Conservation (phyloP, 495 filamentous ascomycete species). For the Lasiosphaeria miniovina region DNA sequence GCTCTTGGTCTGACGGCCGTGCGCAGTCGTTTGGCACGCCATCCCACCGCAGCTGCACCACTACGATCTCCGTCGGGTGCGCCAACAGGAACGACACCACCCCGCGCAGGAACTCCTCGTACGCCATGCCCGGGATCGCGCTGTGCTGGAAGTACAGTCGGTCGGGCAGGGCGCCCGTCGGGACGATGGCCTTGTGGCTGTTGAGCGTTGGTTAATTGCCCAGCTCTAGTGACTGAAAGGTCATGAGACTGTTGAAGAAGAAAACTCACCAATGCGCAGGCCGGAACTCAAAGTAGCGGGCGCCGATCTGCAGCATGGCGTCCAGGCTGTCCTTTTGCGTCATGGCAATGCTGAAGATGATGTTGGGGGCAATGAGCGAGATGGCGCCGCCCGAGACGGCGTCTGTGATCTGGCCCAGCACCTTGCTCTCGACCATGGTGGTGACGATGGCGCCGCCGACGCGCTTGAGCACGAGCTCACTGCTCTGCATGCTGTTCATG, state of each 20-base stretch:
- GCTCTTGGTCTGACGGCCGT: conserved; percentile 41
- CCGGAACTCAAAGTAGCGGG: conserved; percentile 56
- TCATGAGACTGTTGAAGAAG: too few relatives aligned
- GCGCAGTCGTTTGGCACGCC: conserved; percentile 48
- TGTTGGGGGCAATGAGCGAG: conserved; percentile 44
- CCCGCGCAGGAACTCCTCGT: conserved; percentile 45
- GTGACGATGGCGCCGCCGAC: conserved; percentile 38
- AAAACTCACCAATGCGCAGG: conserved; percentile 51
- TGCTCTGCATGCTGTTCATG: conserved; percentile 53
- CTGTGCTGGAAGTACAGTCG: conserved; percentile 52
- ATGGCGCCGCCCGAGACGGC: conserved; percentile 35
- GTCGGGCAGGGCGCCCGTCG: conserved; percentile 39
- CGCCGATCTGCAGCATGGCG: conserved; percentile 47
- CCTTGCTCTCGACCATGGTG: conserved; percentile 32
- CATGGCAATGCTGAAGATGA: conserved; percentile 50
- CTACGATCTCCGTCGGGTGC: conserved; percentile 48
- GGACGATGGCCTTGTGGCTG: conserved; percentile 34
- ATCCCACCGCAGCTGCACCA: conserved; percentile 53
- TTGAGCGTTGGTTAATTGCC: too few relatives aligned
- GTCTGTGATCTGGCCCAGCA: conserved; percentile 31
- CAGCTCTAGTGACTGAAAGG: too few relatives aligned
- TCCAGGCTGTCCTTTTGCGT: conserved; percentile 52
- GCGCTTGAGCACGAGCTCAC: conserved; percentile 36
- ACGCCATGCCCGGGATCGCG: conserved; percentile 53
- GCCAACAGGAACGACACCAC: conserved; percentile 43